Evolutionary conservation across 2,329 filamentous ascomycete genomes (phyloP).

Genomic region (Xylariales sp.): DNA sequence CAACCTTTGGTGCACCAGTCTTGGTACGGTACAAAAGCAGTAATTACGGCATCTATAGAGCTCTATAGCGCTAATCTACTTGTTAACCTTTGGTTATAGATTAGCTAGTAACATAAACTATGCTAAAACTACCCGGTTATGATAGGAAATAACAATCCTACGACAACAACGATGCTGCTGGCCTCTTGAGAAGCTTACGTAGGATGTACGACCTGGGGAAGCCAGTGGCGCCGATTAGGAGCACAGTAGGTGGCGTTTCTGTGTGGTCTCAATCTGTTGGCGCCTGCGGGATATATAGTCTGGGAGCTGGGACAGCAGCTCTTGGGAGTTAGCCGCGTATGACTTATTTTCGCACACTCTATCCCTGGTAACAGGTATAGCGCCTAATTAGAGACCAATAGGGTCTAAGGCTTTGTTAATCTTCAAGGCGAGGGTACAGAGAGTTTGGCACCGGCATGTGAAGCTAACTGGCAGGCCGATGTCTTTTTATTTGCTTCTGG

Average conservation of each 20-base stretch:
- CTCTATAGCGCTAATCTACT: slow-evolving; percentile 76
- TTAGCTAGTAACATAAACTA: background rate
- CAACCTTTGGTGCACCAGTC: slow-evolving; percentile 74
- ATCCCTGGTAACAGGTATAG: slow-evolving; percentile 7
- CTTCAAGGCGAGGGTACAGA: slow-evolving; percentile 61
- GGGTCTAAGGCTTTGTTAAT: slow-evolving; percentile 56
- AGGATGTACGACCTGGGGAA: slow-evolving; percentile 88
- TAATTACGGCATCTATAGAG: slow-evolving; percentile 78
- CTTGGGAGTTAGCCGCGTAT: slow-evolving; percentile 27
- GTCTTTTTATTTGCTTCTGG: slow-evolving; percentile 56
- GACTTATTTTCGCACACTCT: slow-evolving; percentile 41
- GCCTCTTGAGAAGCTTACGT: slow-evolving; percentile 75
- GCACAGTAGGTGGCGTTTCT: slow-evolving; percentile 56
- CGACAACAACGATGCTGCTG: slow-evolving; percentile 40
- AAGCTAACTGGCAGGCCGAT: slow-evolving; percentile 73
- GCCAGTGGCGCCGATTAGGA: slow-evolving; percentile 89
- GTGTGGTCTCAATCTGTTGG: background rate
- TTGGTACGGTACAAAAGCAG: slow-evolving; percentile 73
- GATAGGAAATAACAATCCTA: background rate
- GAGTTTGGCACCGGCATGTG: slow-evolving; percentile 73
- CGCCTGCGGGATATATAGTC: slow-evolving; percentile 44
- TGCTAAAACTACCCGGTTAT: background rate
- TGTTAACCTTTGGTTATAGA: slow-evolving; percentile 72
- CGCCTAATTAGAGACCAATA: slow-evolving; percentile 16
- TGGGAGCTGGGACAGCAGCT: slow-evolving; percentile 46